Conservation (phyloP, 2,329 filamentous ascomycete species). For the Myriosclerotinia scirpicola region DNA sequence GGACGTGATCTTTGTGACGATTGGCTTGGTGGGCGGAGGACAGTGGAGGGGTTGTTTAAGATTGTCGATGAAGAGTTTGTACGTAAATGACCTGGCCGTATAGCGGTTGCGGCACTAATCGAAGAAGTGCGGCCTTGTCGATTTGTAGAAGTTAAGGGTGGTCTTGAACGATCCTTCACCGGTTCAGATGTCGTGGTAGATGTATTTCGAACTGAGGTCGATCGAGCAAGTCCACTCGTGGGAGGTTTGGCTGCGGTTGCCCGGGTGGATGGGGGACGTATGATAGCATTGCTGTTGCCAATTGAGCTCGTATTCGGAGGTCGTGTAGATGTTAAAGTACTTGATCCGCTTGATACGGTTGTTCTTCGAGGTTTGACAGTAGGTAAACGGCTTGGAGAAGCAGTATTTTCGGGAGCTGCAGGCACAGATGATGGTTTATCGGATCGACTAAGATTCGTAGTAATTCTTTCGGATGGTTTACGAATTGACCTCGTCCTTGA, state of each 20-base stretch:
- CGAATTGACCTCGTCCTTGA: slow-evolving; percentile 37
- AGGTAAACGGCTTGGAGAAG: slow-evolving; percentile 40
- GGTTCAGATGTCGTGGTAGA: slow-evolving; percentile 24
- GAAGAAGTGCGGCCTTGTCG: slow-evolving; percentile 37
- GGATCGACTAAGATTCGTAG: slow-evolving; percentile 22
- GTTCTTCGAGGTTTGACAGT: slow-evolving; percentile 34
- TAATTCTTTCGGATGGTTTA: slow-evolving; percentile 30
- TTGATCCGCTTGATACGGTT: slow-evolving; percentile 25
- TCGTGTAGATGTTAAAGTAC: slow-evolving; percentile 22
- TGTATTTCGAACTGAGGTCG: slow-evolving; percentile 30
- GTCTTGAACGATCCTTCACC: slow-evolving; percentile 25
- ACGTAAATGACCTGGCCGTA: slow-evolving; percentile 32
- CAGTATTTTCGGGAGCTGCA: background rate
- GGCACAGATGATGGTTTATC: slow-evolving; percentile 14
- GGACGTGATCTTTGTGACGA: slow-evolving; percentile 17
- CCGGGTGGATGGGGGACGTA: slow-evolving; percentile 33
- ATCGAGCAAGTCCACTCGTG: slow-evolving; percentile 31
- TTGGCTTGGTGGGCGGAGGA: slow-evolving; percentile 29
- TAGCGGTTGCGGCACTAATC: slow-evolving; percentile 22
- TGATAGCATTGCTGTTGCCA: slow-evolving; percentile 32
- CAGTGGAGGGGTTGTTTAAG: slow-evolving; percentile 29
- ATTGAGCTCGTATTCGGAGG: slow-evolving; percentile 33
- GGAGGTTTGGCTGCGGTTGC: slow-evolving; percentile 31
- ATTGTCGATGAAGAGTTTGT: slow-evolving; percentile 36
- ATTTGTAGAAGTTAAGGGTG: slow-evolving; percentile 26